Evolutionary conservation across 179 eudicot species (phyloP), one percentile per base, ranked within the genome.

Genomic region (Beta macrorhiza): DNA sequence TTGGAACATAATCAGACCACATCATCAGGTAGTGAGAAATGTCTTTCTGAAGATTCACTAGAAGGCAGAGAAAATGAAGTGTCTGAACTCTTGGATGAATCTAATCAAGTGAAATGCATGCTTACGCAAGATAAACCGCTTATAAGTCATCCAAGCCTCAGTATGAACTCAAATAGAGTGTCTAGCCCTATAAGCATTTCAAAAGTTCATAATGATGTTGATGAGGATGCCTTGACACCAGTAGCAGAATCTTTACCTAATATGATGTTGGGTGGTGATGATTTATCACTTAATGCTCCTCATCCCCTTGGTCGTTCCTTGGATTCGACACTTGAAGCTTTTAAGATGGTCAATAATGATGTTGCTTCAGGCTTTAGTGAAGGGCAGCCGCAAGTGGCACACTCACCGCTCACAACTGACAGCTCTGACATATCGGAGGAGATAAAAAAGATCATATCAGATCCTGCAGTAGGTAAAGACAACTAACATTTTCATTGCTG

Each of bases 381-480:
- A 70, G 82, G 55, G 55, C 81, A 77, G 74, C 75, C 59, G 44
- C 74, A 75, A 62, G 63, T 79, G 55, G 79, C 80, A 14, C 75
- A 45, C 51, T 79, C 49, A 75, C 85, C 78, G 69, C 65, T 82
- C 58, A 37, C 59, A 44, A 74, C 79, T 52, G 76, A 77, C 67
- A 81, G 79, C 82, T 78, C 82, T 45, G 79, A 80, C 71, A 79
- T 68, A 47, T 70, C 79, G 0, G 84, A 85, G 68, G 89, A 88
- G 49, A 82, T 86, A n/a, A 85, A 77, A 80, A 81, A 72, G 65
- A 83, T 85, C 78, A 73, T 87, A 22, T 85, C 84, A 32, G 90
- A 86, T 80, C 88, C 87, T 78, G 86, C 91, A 53, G 85, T 82
- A 78, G 97, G 98, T 94, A 89, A 69, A 90, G 90, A 83, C 9